Evolutionary conservation across 805 yeast genomes (phyloP).

Genomic region (Lachancea kluyveri): DNA sequence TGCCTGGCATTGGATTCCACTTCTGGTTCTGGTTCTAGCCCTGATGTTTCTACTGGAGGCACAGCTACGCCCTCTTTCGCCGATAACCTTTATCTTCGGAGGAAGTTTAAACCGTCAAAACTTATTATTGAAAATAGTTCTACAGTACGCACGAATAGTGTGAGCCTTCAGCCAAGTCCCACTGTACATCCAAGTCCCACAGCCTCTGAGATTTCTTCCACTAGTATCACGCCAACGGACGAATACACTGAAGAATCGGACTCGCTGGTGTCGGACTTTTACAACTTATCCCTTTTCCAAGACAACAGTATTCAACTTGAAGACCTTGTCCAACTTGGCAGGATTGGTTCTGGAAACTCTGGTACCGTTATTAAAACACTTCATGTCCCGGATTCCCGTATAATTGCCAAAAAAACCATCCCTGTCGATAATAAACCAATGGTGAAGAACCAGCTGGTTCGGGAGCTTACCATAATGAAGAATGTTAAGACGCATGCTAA

Average conservation of each 20-base stretch:
- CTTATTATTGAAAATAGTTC: too few relatives aligned
- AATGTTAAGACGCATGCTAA: slow-evolving; percentile 75
- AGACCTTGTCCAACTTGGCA: slow-evolving; percentile 69
- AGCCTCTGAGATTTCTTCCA: slow-evolving; percentile 10
- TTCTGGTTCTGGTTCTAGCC: slow-evolving; percentile 4
- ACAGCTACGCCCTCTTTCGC: too few relatives aligned
- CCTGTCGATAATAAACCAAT: slow-evolving; percentile 64
- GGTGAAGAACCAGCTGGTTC: slow-evolving; percentile 54
- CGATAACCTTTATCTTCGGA: too few relatives aligned
- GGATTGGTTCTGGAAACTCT: slow-evolving; percentile 88
- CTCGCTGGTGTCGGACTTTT: slow-evolving; percentile 10
- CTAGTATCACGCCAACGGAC: slow-evolving; percentile 6
- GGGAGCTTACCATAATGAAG: slow-evolving; percentile 87
- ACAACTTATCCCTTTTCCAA: slow-evolving; percentile 13
- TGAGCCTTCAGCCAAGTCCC: slow-evolving; percentile 1
- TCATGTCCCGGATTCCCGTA: slow-evolving; percentile 80
- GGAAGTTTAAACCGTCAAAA: too few relatives aligned
- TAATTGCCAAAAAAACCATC: slow-evolving; percentile 86
- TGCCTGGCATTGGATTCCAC: slow-evolving; percentile 37
- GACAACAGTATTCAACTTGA: slow-evolving; percentile 39
- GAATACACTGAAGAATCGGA: slow-evolving; percentile 6
- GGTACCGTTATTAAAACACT: slow-evolving; percentile 87
- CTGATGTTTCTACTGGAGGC: too few relatives aligned
- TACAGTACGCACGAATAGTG: not conserved
- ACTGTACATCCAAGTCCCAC: slow-evolving; percentile 8